Evolutionary conservation across 345 rosid species (phyloP), one percentile per base, ranked within the genome.

Genomic region (Noccaea bulbosa): DNA sequence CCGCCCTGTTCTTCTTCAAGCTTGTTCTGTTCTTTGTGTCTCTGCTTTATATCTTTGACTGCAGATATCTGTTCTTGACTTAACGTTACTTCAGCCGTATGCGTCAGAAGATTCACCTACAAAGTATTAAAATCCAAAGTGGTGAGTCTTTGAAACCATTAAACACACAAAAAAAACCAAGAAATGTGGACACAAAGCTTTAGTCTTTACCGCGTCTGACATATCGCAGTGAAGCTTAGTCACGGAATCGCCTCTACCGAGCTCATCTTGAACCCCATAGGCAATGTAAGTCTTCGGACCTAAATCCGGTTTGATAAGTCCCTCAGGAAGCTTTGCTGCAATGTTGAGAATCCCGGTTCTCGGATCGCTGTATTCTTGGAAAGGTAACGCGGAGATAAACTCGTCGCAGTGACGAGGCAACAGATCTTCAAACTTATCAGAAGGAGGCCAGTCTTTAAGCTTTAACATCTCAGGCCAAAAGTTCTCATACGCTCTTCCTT

Each of bases 401-500:
- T 93, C 98, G 44, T 91, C 97, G 47, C 87, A 91, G 59, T 93
- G 97, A 63, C 97, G 93, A 6, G 96, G 98, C 78, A 93, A 76
- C 68, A 86, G 79, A 56, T 89, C 86, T 70, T 93, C 96, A 63
- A 93, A 91, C 65, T 83, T 86, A 75, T 93, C 86, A 0, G 94
- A 87, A 61, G 98, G 98, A 53, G 98, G 98, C 98, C 97, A 93
- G 70, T 93, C 98, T 72, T 93, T 93, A 7, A 93, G 83, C 85
- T 93, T 93, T 65, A 93, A 82, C 95, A 93, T 91, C 83, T 83
- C 85, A 5, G 97, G 98, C 98, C 98, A 93, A 39, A 82, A 82
- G 83, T 91, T 91, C 0, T 6, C 4, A 69, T 87, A 93, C 5
- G 55, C 80, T 80, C 96, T 88, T 59, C 98, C 98, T 73, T 84